Base-by-base conservation (phyloP, 1,139 yeast genomes). In the Nakaseomyces sp. region DNA sequence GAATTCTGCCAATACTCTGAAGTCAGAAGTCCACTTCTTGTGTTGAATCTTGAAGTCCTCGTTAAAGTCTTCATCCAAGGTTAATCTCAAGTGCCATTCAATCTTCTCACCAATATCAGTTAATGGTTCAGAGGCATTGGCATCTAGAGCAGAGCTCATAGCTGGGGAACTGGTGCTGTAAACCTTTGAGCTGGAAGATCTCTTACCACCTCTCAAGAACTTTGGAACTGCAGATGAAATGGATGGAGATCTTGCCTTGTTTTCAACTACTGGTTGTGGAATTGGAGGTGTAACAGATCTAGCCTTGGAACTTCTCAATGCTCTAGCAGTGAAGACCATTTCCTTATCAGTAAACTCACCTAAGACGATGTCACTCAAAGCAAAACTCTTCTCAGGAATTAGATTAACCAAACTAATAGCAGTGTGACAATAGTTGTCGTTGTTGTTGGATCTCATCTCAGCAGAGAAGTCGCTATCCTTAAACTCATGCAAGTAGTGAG, bases 401-500 rank as follows among this genome's bases (percentile, higher is more conserved):
- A 35, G 12, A 12, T 35, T 35, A 10, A 20, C 18, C 17, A 35
- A 22, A 35, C 38, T 35, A 15, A 35, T 35, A 20, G 38, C 38
- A 16, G 13, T 35, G 28, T 35, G 38, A 22, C 38, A 35, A 17
- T 20, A 35, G n/a, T 35, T 35, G n/a, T 35, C 28, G 13, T 20
- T 18, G 28, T 29, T 30, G 13, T 16, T 24, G 2, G 41, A 12
- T 20, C 13, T 29, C 31, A 28, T 20, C 17, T 28, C 41, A 1
- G 17, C 76, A 53, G 74, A 73, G 40, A 84, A 67, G 57, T 80
- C 82, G 25, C 72, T 64, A 1, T 79, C 68, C 58, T 76, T 77
- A 63, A 81, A 82, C 58, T 82, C 89, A 61, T 81, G 89, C 37
- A 82, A 64, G 50, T 70, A 81, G 53, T 77, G 78, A 53, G 84